Evolutionary conservation across 768 basidiomycete species (phyloP).

Genomic region (Asterophora parasitica): DNA sequence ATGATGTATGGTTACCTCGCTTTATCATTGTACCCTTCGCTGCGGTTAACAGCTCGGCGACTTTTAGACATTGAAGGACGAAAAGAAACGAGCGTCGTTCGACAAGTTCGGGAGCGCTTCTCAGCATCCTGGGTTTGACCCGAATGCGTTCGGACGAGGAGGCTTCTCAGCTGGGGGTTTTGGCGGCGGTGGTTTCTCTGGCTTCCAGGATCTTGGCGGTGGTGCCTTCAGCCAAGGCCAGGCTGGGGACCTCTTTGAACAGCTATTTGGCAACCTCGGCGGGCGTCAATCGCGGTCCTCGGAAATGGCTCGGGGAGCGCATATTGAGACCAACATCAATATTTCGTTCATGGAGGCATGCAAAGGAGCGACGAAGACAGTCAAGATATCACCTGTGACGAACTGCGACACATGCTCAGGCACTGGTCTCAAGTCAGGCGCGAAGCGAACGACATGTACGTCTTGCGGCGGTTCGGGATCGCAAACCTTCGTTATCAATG

Average conservation of each 20-base stretch:
- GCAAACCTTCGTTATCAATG: slow-evolving; percentile 84
- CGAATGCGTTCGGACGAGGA: slow-evolving; percentile 66
- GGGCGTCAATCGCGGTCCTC: slow-evolving; percentile 38
- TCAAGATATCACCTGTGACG: slow-evolving; percentile 76
- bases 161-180: slow-evolving; percentile 43
- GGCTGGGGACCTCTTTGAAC: slow-evolving; percentile 72
- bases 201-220: slow-evolving; percentile 69
- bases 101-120: slow-evolving; percentile 93
- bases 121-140: slow-evolving; percentile 91
- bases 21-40: slow-evolving; percentile 4
- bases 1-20: slow-evolving; percentile 72
- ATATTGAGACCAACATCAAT: slow-evolving; percentile 73
- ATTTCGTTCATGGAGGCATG: slow-evolving; percentile 93
- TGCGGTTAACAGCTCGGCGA: slow-evolving; percentile 13
- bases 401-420: slow-evolving; percentile 84
- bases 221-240: slow-evolving; percentile 48
- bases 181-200: slow-evolving; percentile 48
- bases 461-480: slow-evolving; percentile 85
- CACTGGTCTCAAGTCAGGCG: slow-evolving; percentile 80
- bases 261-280: slow-evolving; percentile 74
- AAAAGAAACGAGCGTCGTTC: slow-evolving; percentile 85
- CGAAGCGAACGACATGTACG: slow-evolving; percentile 73
- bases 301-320: slow-evolving; percentile 58
- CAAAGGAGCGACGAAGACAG: slow-evolving; percentile 74
- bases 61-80: slow-evolving; percentile 83